phyloP scores from a whole-genome alignment of 2,329 filamentous ascomycete species.

The Ophiostoma novo-ulmi region DNA sequence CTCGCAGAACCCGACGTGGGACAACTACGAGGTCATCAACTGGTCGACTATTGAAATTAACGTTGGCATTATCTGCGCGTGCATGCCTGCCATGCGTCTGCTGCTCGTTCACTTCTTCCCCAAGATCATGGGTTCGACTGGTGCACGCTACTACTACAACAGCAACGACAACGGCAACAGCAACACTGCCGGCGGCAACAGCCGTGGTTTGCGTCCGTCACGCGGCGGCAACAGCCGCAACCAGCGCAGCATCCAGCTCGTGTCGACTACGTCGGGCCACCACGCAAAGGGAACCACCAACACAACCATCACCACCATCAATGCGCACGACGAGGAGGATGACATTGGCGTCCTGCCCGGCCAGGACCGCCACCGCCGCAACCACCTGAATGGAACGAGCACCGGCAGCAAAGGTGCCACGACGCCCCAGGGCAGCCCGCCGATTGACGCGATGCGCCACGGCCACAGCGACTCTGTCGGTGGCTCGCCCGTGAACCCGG shows the following conservation, averaged over 20 bases:
- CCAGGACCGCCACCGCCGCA: conserved; percentile 2
- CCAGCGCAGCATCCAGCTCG: conserved; percentile 22
- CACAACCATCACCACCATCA: conserved; percentile 21
- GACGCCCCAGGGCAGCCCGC: background rate
- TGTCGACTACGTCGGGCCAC: conserved; percentile 15
- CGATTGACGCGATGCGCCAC: background rate
- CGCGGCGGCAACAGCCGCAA: background rate
- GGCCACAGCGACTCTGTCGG: background rate
- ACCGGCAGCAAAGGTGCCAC: conserved; percentile 10
- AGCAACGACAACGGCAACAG: conserved; percentile 16
- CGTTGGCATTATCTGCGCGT: conserved; percentile 35
- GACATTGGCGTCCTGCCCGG: background rate
- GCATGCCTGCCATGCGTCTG: conserved; percentile 34
- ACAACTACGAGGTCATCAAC: conserved; percentile 32
- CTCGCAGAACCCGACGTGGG: conserved; percentile 34
- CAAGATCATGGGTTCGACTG: conserved; percentile 22
- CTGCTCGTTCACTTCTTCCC: conserved; percentile 33
- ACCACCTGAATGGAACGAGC: background rate
- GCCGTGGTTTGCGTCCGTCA: background rate
- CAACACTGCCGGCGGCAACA: background rate
- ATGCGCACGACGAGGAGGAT: conserved; percentile 13
- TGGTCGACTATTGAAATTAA: conserved; percentile 37
- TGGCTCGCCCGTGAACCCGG: background rate
- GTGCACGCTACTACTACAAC: conserved; percentile 21
- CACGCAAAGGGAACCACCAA: conserved; percentile 17